Percentiles rank a stretch among this genome's conserved stretches.
Evolutionary conservation across 2,329 filamentous ascomycete genomes (phyloP).

Genomic region (Chaetomiaceae sp.): DNA sequence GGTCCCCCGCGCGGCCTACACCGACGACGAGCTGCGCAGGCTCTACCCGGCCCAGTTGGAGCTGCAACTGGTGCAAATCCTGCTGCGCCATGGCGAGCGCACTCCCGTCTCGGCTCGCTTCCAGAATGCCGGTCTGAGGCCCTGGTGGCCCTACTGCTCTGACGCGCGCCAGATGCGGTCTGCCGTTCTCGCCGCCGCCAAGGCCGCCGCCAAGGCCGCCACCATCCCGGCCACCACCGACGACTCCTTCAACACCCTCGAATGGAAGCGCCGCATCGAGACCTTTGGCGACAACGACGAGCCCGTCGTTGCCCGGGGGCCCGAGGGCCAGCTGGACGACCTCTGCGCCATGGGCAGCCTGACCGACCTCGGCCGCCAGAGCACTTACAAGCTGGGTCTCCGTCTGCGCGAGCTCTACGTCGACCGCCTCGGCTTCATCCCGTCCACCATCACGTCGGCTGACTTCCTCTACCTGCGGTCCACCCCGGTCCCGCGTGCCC

Average conservation of each 20-base stretch:
- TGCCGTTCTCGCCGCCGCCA: conserved; percentile 42
- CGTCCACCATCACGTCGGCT: conserved; percentile 44
- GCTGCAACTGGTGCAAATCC: conserved; percentile 84
- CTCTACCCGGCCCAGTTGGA: conserved; percentile 79
- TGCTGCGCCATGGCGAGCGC: conserved; percentile 74
- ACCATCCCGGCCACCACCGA: conserved; percentile 28
- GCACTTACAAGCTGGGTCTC: conserved; percentile 63
- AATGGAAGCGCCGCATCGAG: conserved; percentile 72
- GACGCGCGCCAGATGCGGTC: conserved; percentile 64
- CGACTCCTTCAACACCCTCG: conserved; percentile 41
- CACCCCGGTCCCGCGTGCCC: conserved; percentile 68
- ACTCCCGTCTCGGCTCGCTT: conserved; percentile 87
- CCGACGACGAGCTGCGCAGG: conserved; percentile 68
- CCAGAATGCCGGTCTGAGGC: conserved; percentile 63
- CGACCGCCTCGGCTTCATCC: conserved; percentile 68
- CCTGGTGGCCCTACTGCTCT: conserved; percentile 87
- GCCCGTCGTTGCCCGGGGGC: conserved; percentile 65
- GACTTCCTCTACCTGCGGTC: conserved; percentile 68
- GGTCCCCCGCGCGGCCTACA: conserved; percentile 69
- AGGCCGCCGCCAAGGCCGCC: too few relatives aligned
- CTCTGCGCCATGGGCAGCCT: conserved; percentile 77
- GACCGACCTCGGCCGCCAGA: conserved; percentile 68
- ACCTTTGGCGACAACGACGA: conserved; percentile 68
- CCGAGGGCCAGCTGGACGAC: conserved; percentile 65
- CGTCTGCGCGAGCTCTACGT: conserved; percentile 69